These are phyloP conservation scores for Eragrostis curvula DNA, from an alignment of 176 grass and related monocot genomes.

Conservation along the genomic window DNA sequence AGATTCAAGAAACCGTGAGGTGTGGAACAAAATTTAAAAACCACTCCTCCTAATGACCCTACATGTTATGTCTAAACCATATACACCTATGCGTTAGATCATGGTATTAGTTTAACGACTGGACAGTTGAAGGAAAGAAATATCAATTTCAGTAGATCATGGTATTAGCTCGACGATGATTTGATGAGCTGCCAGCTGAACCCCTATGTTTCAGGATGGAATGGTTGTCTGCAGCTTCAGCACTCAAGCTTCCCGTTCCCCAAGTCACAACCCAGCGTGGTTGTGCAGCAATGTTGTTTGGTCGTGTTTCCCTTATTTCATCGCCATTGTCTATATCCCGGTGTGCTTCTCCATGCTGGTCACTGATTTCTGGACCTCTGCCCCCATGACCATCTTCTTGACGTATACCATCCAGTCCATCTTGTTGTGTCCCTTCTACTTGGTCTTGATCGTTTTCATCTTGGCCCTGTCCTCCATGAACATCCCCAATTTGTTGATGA, in stretches of 20 bases:
- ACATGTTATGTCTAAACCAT: too few relatives aligned
- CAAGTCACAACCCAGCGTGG: too few relatives aligned
- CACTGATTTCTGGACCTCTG: background rate
- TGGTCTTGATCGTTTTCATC: background rate
- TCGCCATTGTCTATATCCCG: background rate
- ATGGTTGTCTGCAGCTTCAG: too few relatives aligned
- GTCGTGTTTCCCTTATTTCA: background rate
- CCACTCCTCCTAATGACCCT: too few relatives aligned
- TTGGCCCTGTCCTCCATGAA: background rate
- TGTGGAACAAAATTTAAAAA: too few relatives aligned
- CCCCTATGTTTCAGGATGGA: background rate
- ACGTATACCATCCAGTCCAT: too few relatives aligned
- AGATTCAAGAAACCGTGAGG: too few relatives aligned
- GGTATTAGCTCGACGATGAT: background rate
- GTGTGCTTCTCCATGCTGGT: background rate
- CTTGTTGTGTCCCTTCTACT: background rate
- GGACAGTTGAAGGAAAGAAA: too few relatives aligned
- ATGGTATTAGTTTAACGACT: too few relatives aligned
- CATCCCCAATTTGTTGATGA: background rate
- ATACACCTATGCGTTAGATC: too few relatives aligned
- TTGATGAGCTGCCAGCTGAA: background rate
- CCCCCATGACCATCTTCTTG: too few relatives aligned
- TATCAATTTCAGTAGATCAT: background rate
- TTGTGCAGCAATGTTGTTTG: background rate
- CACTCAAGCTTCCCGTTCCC: too few relatives aligned